Base-by-base conservation (phyloP, 108 stramenopile species). In the Discostella pseudostelligera region DNA sequence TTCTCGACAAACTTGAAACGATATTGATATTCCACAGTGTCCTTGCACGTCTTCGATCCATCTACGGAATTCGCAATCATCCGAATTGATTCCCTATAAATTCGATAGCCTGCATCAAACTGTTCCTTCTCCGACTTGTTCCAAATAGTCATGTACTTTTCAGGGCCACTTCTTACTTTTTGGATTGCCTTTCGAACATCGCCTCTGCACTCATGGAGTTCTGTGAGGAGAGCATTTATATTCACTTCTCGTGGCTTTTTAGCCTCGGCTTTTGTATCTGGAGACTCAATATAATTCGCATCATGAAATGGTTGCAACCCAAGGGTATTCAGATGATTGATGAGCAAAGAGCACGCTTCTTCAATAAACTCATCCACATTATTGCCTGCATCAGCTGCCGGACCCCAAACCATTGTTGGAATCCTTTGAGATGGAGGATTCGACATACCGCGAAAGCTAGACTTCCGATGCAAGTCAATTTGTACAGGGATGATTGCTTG, bases 1-100 rank as follows among this genome's bases (percentile, higher is more conserved):
- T 92, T 89, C 62, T 90, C 88, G n/a, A 87, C 86, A 40, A 92
- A 88, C 67, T 90, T 92, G 85, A 83, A 95, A 21, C 94, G 78
- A 69, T 91, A 95, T 46, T 85, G 82, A 74, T 90, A 95, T 49
- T 95, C 94, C 53, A 95, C 70, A 19, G 89, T 76, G 32, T 90
- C 86, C 35, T 84, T 82, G 60, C 78, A 66, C 17, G 67, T 62
- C 64, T 90, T 92, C 62, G 61, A 22, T 0, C 62, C 51, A 1
- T 42, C 72, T 26, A 89, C 45, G 20, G 62, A 62, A 53, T 86
- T 80, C 22, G 84, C 72, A 37, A 94, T 88, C 65, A 81, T 81
- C 20, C 88, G 76, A 8, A 94, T 59, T 8, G 85, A 78, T 20
- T 87, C 88, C 28, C 80, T 81, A 60, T 94, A 79, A 17, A 81